Evolutionary conservation across 2,329 filamentous ascomycete genomes (phyloP).

Genomic region (Coniochaeta hoffmannii): DNA sequence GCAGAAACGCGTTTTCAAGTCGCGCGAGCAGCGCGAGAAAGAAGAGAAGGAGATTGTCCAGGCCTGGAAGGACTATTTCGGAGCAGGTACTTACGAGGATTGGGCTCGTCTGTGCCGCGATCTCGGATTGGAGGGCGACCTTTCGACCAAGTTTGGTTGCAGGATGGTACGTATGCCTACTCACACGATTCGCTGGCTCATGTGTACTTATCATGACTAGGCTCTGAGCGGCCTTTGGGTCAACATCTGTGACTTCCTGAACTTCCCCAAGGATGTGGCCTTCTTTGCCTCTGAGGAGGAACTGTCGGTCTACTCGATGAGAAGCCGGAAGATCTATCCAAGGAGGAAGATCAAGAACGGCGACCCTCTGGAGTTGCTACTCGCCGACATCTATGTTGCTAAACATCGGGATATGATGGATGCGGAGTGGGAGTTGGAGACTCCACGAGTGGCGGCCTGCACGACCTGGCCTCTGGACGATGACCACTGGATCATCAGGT

Average conservation of each 20-base stretch:
- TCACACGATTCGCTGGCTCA: neutral
- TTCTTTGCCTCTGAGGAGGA: constrained; percentile 24
- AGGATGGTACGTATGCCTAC: constrained; percentile 26
- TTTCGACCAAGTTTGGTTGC: constrained; percentile 37
- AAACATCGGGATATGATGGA: neutral
- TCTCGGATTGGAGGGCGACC: constrained; percentile 28
- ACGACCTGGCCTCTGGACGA: neutral
- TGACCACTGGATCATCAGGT: neutral
- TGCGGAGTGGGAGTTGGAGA: neutral
- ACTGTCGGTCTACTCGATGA: constrained; percentile 28
- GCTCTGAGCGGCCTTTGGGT: constrained; percentile 32
- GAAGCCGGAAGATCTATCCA: constrained; percentile 33
- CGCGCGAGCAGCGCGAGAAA: no score
- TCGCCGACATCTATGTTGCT: neutral
- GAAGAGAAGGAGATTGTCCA: neutral
- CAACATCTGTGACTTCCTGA: constrained; percentile 42
- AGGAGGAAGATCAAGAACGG: constrained; percentile 30
- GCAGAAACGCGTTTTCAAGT: no score
- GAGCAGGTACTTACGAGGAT: constrained; percentile 25
- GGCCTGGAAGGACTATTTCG: constrained; percentile 23
- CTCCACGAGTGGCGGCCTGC: neutral
- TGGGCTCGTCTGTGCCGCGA: constrained; percentile 38
- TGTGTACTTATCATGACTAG: constrained; percentile 17
- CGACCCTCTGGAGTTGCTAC: neutral
- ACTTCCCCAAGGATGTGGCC: constrained; percentile 15